phyloP scores from a whole-genome alignment of 805 yeast species.

The Teunomyces panamensis region DNA sequence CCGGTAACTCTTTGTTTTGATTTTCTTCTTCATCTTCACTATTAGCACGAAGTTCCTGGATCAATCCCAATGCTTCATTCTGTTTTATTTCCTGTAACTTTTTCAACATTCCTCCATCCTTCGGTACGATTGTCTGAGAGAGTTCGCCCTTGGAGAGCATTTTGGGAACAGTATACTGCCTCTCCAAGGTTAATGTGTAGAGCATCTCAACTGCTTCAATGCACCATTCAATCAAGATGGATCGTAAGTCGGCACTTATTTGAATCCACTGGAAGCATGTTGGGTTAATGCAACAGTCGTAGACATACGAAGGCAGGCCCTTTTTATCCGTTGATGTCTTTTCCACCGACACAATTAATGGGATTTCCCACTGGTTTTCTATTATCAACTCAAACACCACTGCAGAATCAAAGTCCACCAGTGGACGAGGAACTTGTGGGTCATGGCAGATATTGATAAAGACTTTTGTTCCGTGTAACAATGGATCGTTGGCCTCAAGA shows the following conservation, averaged over 20 bases:
- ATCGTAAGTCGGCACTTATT: conserved; percentile 54
- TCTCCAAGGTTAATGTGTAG: conserved; percentile 47
- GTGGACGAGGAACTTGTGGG: conserved; percentile 61
- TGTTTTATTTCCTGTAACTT: conserved; percentile 32
- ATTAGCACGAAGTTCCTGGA: conserved; percentile 36
- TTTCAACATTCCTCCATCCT: conserved; percentile 42
- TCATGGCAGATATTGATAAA: conserved; percentile 79
- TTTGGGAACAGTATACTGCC: conserved; percentile 69
- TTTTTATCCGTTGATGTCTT: conserved; percentile 64
- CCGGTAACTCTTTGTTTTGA: conserved; percentile 21
- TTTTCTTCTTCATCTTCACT: conserved; percentile 8
- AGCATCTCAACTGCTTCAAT: conserved; percentile 71
- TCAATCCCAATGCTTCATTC: conserved; percentile 41
- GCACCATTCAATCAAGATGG: conserved; percentile 79
- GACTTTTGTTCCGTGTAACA: conserved; percentile 46
- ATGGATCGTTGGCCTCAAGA: conserved; percentile 16
- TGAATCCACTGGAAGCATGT: conserved; percentile 61
- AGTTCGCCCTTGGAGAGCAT: conserved; percentile 67
- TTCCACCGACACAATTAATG: conserved; percentile 65
- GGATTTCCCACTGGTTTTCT: conserved; percentile 81
- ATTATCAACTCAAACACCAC: conserved; percentile 60
- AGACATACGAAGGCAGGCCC: conserved; percentile 61
- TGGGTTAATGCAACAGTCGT: conserved; percentile 76
- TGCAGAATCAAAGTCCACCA: conserved; percentile 49
- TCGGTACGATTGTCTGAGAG: conserved; percentile 42